Evolutionary conservation across 2,329 filamentous ascomycete genomes (phyloP), one percentile per base, ranked within the genome.

Genomic region (Apiospora malaysiana): DNA sequence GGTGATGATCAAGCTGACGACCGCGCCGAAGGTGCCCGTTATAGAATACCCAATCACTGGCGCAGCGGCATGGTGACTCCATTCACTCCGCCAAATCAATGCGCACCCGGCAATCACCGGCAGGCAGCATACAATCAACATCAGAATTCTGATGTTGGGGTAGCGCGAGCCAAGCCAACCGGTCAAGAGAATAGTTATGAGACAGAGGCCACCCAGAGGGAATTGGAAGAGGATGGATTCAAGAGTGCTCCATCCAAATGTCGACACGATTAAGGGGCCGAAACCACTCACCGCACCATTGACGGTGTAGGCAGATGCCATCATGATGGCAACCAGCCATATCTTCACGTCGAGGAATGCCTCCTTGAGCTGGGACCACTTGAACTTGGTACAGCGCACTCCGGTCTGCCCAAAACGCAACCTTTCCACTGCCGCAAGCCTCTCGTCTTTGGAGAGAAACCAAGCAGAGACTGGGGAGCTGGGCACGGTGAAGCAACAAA

Each of bases 41-140:
- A 94, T 86, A 0, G 90, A 89, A 78, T 94, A 94, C 0, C 92
- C 92, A 0, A 89, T 86, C 0, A 94, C 90, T 0, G 92, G 92
- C 0, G 89, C 87, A 0, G 88, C 88, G 0, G 92, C 89, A 51
- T 88, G 91, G 73, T 90, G 85, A 8, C 84, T 85, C 93, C 92
- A 90, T 18, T 81, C 77, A 69, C 82, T 88, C 78, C 90, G 92
- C 92, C 92, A 94, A 75, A 95, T 93, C 79, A 94, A 88, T 4
- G 86, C 88, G 76, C 90, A 94, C 0, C 92, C 92, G 0, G 91
- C 91, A 67, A 94, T 93, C 69, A 94, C 91, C 0, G 92, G 92
- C 0, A 94, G 83, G 72, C 91, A 94, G 74, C 89, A 92, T 3
- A 87, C 65, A 5, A 93, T 80, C 0, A 94, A 84, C 79, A 93